A percentile compares a stretch with the other conserved stretches of the same genome.
Evolutionary conservation across 1,284 basidiomycete genomes (phyloP).

Genomic region (Cutaneotrichosporon sp.): DNA sequence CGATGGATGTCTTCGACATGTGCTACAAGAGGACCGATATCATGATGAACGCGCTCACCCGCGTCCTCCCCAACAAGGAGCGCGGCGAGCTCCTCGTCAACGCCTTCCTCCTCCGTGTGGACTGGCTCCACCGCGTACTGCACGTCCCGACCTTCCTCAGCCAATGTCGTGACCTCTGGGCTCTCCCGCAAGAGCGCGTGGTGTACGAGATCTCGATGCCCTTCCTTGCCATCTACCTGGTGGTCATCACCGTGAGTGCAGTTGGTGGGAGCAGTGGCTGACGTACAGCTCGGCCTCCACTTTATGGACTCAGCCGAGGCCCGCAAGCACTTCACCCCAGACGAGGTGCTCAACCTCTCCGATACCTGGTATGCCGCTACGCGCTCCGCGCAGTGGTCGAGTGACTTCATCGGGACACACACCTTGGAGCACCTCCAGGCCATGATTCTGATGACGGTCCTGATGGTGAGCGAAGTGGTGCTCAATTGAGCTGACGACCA

Average conservation of each 20-base stretch:
- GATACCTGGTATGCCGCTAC: constrained; percentile 50
- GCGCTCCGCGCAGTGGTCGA: constrained; percentile 45
- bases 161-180: constrained; percentile 53
- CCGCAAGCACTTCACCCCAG: constrained; percentile 43
- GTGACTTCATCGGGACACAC: constrained; percentile 53
- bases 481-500: constrained; percentile 3
- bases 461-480: constrained; percentile 51
- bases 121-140: constrained; percentile 54
- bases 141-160: constrained; percentile 51
- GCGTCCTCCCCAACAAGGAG: constrained; percentile 46
- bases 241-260: constrained; percentile 46
- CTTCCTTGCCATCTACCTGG: constrained; percentile 51
- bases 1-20: constrained; percentile 49
- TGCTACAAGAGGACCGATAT: constrained; percentile 50
- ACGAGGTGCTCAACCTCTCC: constrained; percentile 45
- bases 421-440: constrained; percentile 51
- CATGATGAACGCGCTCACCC: constrained; percentile 46
- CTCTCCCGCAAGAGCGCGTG: constrained; percentile 43
- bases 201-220: constrained; percentile 51
- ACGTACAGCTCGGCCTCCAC: constrained; percentile 47
- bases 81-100: constrained; percentile 50
- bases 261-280: not conserved
- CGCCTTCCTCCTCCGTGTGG: constrained; percentile 50
- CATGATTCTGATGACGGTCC: constrained; percentile 49
- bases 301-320: constrained; percentile 52